A percentile compares a stretch with the other conserved stretches of the same genome.
Evolutionary conservation across 208 protist genomes (phyloP).

Genomic region (Leishmania arabica): DNA sequence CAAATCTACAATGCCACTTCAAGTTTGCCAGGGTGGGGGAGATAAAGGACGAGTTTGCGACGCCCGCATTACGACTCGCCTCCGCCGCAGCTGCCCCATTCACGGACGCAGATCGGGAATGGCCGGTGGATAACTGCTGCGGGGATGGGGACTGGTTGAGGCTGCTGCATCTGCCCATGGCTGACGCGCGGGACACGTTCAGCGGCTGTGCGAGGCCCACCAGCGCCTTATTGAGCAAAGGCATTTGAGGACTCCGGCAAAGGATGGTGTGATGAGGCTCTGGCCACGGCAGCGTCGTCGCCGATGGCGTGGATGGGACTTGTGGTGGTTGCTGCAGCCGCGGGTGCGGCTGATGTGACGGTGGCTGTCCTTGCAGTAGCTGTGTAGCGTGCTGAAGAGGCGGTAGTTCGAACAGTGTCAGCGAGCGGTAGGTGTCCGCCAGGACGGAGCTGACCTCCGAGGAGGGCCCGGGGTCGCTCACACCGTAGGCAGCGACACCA

Average conservation of each 20-base stretch:
- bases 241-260: neutral
- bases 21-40: conserved; percentile 26
- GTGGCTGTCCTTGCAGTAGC: neutral
- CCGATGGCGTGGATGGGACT: neutral
- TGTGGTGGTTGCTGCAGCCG: neutral
- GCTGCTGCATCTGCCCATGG: neutral
- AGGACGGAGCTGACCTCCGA: neutral
- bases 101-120: neutral
- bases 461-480: neutral
- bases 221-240: neutral
- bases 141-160: neutral
- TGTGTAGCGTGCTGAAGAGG: neutral
- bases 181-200: neutral
- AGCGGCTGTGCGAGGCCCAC: neutral
- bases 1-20: conserved; percentile 10
- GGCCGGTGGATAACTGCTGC: conserved; percentile 1
- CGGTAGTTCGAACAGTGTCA: conserved; percentile 5
- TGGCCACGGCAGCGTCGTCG: neutral
- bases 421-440: conserved; percentile 21
- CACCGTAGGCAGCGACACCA: neutral
- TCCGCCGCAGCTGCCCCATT: neutral
- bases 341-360: neutral
- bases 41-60: conserved; percentile 16
- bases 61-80: neutral
- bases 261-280: neutral